phyloP scores from a whole-genome alignment of 768 basidiomycete species.

The Asterophora lycoperdoides region DNA sequence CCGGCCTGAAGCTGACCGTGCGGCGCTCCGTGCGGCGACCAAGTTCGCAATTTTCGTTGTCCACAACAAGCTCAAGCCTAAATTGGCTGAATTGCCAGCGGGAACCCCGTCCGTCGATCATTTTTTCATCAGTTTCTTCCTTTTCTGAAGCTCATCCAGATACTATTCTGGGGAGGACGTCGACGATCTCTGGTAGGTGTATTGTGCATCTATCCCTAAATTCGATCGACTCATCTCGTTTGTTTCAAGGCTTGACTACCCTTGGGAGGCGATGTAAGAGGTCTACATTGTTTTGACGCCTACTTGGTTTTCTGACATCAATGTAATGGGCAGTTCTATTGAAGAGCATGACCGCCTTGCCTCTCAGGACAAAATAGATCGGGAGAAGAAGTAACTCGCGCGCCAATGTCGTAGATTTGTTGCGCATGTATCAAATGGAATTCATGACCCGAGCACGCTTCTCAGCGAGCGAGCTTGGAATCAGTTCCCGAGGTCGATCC shows the following conservation, averaged over 20 bases:
- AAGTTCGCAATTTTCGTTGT: slow-evolving; percentile 93
- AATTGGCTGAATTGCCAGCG: slow-evolving; percentile 69
- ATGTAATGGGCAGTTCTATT: slow-evolving; percentile 49
- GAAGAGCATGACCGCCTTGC: slow-evolving; percentile 72
- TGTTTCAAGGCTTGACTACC: slow-evolving; percentile 68
- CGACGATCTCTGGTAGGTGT: slow-evolving; percentile 62
- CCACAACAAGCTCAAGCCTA: slow-evolving; percentile 89
- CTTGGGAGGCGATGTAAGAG: slow-evolving; percentile 75
- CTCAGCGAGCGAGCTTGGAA: too few relatives aligned
- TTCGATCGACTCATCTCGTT: neutral
- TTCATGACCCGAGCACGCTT: too few relatives aligned
- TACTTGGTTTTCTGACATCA: neutral
- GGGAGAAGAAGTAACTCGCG: neutral
- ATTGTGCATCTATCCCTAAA: neutral
- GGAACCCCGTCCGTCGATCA: slow-evolving; percentile 51
- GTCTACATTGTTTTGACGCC: neutral
- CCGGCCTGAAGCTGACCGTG: slow-evolving; percentile 69
- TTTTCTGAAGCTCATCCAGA: slow-evolving; percentile 27
- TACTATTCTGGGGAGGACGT: slow-evolving; percentile 85
- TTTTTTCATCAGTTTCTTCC: slow-evolving; percentile 3
- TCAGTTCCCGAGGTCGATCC: too few relatives aligned
- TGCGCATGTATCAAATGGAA: too few relatives aligned
- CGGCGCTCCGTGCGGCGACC: slow-evolving; percentile 60
- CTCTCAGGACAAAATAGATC: slow-evolving; percentile 31
- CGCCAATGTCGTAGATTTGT: too few relatives aligned